These are phyloP conservation scores for Fusarium brevicatenulatum DNA, from an alignment of 2,329 filamentous ascomycete genomes.

Conservation along the genomic window DNA sequence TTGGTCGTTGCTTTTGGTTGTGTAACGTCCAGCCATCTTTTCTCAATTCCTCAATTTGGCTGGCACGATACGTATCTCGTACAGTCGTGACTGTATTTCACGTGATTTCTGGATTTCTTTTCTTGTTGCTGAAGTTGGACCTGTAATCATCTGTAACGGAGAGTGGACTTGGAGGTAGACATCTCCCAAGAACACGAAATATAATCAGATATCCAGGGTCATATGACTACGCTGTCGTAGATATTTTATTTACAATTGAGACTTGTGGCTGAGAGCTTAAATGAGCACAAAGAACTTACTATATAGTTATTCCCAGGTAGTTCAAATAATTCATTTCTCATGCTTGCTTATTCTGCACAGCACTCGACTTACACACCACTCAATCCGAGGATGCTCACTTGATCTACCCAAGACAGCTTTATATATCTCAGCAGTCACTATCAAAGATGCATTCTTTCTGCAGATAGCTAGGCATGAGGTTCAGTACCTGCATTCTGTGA, in stretches of 20 bases:
- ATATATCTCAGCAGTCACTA: rapidly evolving
- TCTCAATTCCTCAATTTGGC: background rate
- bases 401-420: background rate
- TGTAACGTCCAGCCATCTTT: background rate
- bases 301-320: background rate
- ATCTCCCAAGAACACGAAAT: background rate
- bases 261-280: background rate
- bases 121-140: background rate
- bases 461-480: rapidly evolving
- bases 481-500: background rate
- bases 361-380: background rate
- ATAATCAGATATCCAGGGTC: rapidly evolving
- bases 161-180: background rate
- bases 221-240: background rate
- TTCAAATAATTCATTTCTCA: background rate
- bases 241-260: background rate
- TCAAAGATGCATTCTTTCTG: background rate
- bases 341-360: too few relatives aligned
- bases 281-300: background rate
- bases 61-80: background rate
- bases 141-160: background rate
- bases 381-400: background rate
- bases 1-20: background rate
- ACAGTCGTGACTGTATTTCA: background rate
- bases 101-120: background rate